Evolutionary conservation across 2,329 filamentous ascomycete genomes (phyloP), one percentile per base, ranked within the genome.

Genomic region (Lizonia empirigonia): DNA sequence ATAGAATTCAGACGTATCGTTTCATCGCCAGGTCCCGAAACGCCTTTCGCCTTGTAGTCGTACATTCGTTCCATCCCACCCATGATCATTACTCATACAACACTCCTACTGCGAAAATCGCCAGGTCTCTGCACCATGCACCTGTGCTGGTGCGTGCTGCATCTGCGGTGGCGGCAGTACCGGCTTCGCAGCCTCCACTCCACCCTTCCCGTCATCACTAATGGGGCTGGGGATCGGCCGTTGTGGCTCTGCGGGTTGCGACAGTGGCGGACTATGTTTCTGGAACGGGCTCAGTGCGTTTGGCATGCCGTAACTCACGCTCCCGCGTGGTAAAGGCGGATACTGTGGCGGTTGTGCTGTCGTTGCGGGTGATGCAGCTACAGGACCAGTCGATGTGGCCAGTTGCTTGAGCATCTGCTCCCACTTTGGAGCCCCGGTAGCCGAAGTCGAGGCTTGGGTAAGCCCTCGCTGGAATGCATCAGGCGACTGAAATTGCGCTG

Each of bases 401-500:
- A 72, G 56, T 30, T 69, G 64, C 46, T 71, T 69, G 22, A 72
- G 56, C 67, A 69, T 69, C 27, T 63, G 61, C 35, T 73, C 69
- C 65, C 69, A 72, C 30, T 67, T 70, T 4, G 64, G 63, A 22
- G 62, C 54, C 24, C 58, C 59, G 12, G 55, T 61, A 7, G 59
- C 37, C 3, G 64, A 53, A 16, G 60, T 52, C 4, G 60, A 56
- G 12, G 64, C 61, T 29, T 63, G 63, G 29, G 60, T 61, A 22
- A 76, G 65, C 40, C 77, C 74, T 26, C 70, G 68, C 50, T 75
- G 74, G 33, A 79, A 79, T 2, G 77, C 75, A 40, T 76, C 72
- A 10, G 75, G 58, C 2, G 75, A 77, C 48, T 77, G 75, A 52
- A 78, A 77, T 22, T 72, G 74, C 15, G 73, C 68, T 10, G 66